Evolutionary conservation across 169 alveolate genomes (phyloP), one percentile per base, ranked within the genome.

Genomic region (Fabrea salina): DNA sequence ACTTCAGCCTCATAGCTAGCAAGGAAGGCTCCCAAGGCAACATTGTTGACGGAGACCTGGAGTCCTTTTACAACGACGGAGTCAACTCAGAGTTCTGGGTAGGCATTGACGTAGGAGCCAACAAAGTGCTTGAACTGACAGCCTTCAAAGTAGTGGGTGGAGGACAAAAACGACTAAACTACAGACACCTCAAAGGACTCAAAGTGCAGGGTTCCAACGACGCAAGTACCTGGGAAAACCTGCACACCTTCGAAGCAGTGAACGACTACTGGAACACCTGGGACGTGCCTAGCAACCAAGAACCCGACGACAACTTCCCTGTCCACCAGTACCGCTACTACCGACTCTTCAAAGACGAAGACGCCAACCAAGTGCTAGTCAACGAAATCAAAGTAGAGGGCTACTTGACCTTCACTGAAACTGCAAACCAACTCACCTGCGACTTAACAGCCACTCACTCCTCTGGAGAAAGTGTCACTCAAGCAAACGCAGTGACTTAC

Each of bases 41-140:
- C 0, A 37, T 56, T 1, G 35, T 64, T 64, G 75, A 64, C 4
- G 54, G 54, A 37, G 51, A 64, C 41, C 5, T 16, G 2, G 19
- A 7, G 4, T 39, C 56, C 41, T 64, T 1, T 64, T 64, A 64
- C 41, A 47, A 25, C 13, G 44, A 50, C 19, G 1, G 50, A 1
- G 19, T 30, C 43, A 2, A 64, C 41, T 19, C 57, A 3, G 49
- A 2, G 35, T 51, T 22, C 16, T 64, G 19, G 19, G 27, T 50
- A 0, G 83, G 82, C 39, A 57, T 85, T 37, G 82, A 72, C 32
- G 91, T 75, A 40, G 88, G 88, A 22, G 59, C 77, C 78, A 82
- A 82, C 56, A 30, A 27, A n/a, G 16, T 13, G 2, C n/a, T 70
- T n/a, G 43, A 70, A 5, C 44, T 70, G 4, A 1, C 35, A 1